phyloP scores from a whole-genome alignment of 495 filamentous ascomycete species.

The Astrocystis sublimbata region DNA sequence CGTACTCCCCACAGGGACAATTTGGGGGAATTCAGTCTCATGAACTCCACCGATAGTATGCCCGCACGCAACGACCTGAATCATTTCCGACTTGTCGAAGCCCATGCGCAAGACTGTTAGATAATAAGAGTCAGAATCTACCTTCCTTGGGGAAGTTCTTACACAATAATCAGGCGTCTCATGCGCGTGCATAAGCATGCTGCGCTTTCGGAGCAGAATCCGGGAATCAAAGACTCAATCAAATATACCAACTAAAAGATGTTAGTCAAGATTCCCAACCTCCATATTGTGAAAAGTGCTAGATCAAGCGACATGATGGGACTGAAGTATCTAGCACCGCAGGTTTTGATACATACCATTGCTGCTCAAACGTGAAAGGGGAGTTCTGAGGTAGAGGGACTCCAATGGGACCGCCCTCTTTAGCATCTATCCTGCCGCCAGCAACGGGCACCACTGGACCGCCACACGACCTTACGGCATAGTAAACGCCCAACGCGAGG shows the following conservation, averaged over 20 bases:
- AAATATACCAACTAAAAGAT: no score
- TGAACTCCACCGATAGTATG: conserved; percentile 65
- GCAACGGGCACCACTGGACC: conserved; percentile 58
- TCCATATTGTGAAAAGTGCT: no score
- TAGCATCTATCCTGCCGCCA: conserved; percentile 58
- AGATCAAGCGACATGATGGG: no score
- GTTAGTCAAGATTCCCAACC: no score
- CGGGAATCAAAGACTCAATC: no score
- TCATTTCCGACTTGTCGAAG: conserved; percentile 58
- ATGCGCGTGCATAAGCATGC: no score
- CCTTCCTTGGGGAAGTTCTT: no score
- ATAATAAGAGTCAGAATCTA: no score
- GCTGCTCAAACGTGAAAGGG: conserved; percentile 49
- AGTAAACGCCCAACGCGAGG: conserved; percentile 60
- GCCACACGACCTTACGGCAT: conserved; percentile 58
- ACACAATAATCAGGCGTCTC: no score
- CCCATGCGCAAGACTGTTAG: conserved; percentile 60
- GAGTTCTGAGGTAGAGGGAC: conserved; percentile 62
- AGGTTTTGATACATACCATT: no score
- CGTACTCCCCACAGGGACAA: conserved; percentile 49
- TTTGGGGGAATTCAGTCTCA: conserved; percentile 53
- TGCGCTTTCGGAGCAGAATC: no score
- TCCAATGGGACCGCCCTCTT: conserved; percentile 48
- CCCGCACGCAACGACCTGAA: conserved; percentile 61
- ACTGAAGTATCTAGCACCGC: no score